These are phyloP conservation scores for Acrocalymma vagum DNA, from an alignment of 2,329 filamentous ascomycete genomes.

Conservation along the genomic window DNA sequence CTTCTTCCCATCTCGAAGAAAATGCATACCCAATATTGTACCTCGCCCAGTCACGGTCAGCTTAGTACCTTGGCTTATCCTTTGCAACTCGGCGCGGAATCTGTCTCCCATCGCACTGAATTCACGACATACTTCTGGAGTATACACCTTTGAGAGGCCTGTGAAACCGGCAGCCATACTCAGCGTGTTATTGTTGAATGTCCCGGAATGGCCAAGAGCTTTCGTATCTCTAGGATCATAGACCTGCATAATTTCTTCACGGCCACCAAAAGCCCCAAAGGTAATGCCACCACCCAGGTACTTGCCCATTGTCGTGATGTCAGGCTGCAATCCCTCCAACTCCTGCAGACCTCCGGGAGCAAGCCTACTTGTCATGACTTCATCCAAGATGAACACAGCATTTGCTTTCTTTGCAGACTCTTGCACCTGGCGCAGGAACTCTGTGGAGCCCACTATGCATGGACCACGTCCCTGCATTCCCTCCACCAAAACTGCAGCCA, in stretches of 20 bases:
- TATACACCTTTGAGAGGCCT: slow-evolving; percentile 48
- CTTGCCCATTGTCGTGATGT: slow-evolving; percentile 70
- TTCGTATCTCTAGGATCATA: slow-evolving; percentile 60
- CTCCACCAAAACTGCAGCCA: slow-evolving; percentile 73
- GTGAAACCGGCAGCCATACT: slow-evolving; percentile 65
- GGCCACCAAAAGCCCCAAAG: slow-evolving; percentile 73
- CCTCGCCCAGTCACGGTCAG: slow-evolving; percentile 48
- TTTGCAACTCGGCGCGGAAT: slow-evolving; percentile 34
- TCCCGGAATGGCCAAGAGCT: slow-evolving; percentile 65
- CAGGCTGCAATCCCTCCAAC: slow-evolving; percentile 25
- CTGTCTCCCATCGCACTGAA: slow-evolving; percentile 44
- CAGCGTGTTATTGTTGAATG: slow-evolving; percentile 73
- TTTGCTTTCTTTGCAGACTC: slow-evolving; percentile 57
- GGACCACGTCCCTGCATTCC: slow-evolving; percentile 72
- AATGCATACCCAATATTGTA: slow-evolving; percentile 48
- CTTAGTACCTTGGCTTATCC: slow-evolving; percentile 39
- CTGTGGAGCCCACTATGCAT: slow-evolving; percentile 58
- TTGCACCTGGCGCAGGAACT: slow-evolving; percentile 64
- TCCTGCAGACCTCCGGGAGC: slow-evolving; percentile 29
- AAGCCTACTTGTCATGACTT: slow-evolving; percentile 54
- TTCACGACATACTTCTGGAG: slow-evolving; percentile 33
- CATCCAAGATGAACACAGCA: slow-evolving; percentile 72
- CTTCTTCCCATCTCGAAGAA: slow-evolving; percentile 37
- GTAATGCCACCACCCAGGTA: slow-evolving; percentile 72
- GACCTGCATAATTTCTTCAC: slow-evolving; percentile 64